These are phyloP conservation scores for Bretschneidera sinensis DNA, from an alignment of 345 rosid genomes.

Conservation along the genomic window DNA sequence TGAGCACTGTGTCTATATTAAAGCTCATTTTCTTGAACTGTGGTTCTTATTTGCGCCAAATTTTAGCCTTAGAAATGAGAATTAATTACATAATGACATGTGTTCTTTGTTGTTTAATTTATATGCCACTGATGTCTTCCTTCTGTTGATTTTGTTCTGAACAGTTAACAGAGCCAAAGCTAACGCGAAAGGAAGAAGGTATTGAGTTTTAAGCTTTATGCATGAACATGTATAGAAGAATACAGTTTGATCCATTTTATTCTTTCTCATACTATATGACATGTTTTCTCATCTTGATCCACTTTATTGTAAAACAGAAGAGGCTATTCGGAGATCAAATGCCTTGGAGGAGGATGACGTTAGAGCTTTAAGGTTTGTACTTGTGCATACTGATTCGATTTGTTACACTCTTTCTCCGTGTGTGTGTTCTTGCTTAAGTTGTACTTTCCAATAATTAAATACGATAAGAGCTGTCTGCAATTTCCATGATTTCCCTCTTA, in stretches of 20 bases:
- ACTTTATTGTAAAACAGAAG: conserved; percentile 46
- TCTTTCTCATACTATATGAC: background rate
- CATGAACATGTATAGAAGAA: background rate
- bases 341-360: conserved; percentile 63
- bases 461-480: background rate
- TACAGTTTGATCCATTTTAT: background rate
- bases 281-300: conserved; percentile 7
- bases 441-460: background rate
- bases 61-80: background rate
- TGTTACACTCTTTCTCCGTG: conserved; percentile 5
- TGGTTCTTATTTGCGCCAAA: background rate
- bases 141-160: conserved; percentile 15
- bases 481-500: too few species aligned
- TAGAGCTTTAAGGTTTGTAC: conserved; percentile 61
- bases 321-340: conserved; percentile 62
- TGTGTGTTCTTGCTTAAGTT: background rate
- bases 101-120: conserved; percentile 11
- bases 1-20: background rate
- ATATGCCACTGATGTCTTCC: conserved; percentile 18
- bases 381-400: background rate
- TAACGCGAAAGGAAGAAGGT: conserved; percentile 85
- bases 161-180: conserved; percentile 78
- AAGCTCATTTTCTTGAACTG: background rate
- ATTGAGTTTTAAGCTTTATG: conserved; percentile 21
- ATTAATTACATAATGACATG: background rate